phyloP scores from a whole-genome alignment of 768 basidiomycete genomes.

The Rhodotorula sphaerocarpa region DNA sequence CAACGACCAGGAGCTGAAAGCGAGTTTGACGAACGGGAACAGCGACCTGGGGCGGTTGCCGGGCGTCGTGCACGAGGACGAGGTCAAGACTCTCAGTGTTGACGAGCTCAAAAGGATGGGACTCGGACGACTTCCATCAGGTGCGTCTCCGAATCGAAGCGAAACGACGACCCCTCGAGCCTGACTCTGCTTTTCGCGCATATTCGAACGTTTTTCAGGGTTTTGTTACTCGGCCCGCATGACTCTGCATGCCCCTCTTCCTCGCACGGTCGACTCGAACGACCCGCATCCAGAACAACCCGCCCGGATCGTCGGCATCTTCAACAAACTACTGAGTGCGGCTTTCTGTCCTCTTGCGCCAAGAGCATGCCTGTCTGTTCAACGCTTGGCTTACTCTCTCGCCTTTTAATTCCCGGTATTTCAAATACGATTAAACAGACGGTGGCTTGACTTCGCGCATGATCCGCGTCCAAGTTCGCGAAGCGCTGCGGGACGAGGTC shows the following conservation, averaged over 20 bases:
- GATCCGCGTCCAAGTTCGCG: constrained; percentile 67
- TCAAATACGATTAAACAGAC: constrained; percentile 26
- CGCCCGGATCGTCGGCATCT: constrained; percentile 68
- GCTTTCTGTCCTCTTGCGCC: background rate
- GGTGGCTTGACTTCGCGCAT: constrained; percentile 60
- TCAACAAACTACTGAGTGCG: constrained; percentile 52
- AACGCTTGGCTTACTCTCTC: background rate
- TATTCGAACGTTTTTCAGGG: constrained; percentile 7
- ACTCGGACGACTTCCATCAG: constrained; percentile 7
- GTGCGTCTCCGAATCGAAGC: background rate
- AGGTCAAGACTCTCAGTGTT: constrained; percentile 11
- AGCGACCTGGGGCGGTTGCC: constrained; percentile 1
- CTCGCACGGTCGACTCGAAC: constrained; percentile 48
- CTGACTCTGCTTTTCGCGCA: background rate
- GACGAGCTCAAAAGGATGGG: constrained; percentile 23
- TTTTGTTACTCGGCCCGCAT: constrained; percentile 65
- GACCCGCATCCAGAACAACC: constrained; percentile 64
- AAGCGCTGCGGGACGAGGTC: constrained; percentile 67
- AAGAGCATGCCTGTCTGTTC: too few species aligned
- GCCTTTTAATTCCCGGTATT: too few species aligned
- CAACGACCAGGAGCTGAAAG: constrained; percentile 1
- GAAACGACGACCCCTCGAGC: too few species aligned
- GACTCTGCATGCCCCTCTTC: constrained; percentile 65
- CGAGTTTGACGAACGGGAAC: background rate
- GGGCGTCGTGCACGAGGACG: constrained; percentile 17